Evolutionary conservation across 2,329 filamentous ascomycete genomes (phyloP).

Genomic region (Alternaria postmessia): DNA sequence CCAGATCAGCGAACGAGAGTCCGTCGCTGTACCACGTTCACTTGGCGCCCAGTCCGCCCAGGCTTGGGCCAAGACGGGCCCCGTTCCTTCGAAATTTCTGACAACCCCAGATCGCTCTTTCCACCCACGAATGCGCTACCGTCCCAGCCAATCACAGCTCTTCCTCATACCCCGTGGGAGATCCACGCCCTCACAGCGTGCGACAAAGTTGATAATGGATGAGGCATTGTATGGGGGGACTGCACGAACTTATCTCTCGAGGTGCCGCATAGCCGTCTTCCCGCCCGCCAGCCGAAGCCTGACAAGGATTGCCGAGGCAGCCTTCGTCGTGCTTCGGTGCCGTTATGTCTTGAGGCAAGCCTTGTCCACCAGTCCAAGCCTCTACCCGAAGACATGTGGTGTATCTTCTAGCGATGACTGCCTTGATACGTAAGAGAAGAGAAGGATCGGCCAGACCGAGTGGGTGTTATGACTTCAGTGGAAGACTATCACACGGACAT

Average conservation of each 20-base stretch:
- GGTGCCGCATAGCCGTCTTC: constrained; percentile 8
- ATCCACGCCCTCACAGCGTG: background rate
- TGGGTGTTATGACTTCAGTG: background rate
- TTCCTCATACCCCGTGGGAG: background rate
- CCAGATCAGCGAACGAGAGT: constrained; percentile 5
- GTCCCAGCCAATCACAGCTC: background rate
- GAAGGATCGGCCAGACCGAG: background rate
- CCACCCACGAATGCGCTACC: background rate
- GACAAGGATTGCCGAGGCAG: constrained; percentile 8
- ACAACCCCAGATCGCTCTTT: constrained; percentile 5
- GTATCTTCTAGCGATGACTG: background rate
- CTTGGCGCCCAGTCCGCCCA: constrained; percentile 11
- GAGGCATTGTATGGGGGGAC: background rate
- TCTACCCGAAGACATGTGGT: background rate
- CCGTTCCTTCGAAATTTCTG: constrained; percentile 13
- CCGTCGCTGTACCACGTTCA: constrained; percentile 6
- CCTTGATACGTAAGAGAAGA: background rate
- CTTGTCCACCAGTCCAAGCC: constrained; percentile 3
- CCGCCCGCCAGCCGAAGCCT: constrained; percentile 3
- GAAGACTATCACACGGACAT: background rate
- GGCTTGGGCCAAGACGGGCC: background rate
- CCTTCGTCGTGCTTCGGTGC: constrained; percentile 9
- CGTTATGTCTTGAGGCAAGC: background rate
- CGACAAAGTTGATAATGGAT: background rate
- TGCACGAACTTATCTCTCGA: background rate